Percentiles rank a stretch among this genome's conserved stretches.
phyloP scores from a whole-genome alignment of 257 asterid genomes.

The Lavandula angustifolia region DNA sequence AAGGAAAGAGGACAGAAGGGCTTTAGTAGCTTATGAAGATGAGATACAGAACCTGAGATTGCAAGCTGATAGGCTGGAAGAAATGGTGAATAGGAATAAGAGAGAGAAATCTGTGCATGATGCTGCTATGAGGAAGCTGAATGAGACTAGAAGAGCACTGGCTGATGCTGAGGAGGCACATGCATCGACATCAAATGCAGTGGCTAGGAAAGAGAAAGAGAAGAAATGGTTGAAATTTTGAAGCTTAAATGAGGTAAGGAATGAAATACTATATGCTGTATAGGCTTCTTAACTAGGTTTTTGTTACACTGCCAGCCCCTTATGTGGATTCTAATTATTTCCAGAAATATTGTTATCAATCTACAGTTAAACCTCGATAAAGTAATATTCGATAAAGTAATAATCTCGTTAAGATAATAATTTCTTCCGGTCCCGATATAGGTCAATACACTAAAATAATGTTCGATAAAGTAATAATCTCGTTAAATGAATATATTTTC shows the following conservation, averaged over 20 bases:
- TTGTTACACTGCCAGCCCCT: not conserved
- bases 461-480: too few species aligned
- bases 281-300: conserved; percentile 14
- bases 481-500: too few species aligned
- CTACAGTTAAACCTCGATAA: too few species aligned
- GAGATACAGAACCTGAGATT: conserved; percentile 71
- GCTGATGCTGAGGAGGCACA: conserved; percentile 85
- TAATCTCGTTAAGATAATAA: too few species aligned
- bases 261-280: conserved; percentile 5
- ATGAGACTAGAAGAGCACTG: conserved; percentile 70
- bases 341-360: not conserved
- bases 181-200: conserved; percentile 76
- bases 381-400: too few species aligned
- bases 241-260: conserved; percentile 23
- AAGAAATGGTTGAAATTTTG: conserved; percentile 95
- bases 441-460: too few species aligned
- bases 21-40: conserved; percentile 67
- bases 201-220: conserved; percentile 72
- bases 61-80: conserved; percentile 69
- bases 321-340: conserved; percentile 3
- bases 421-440: too few species aligned
- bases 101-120: conserved; percentile 75
- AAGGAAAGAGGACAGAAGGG: conserved; percentile 64
- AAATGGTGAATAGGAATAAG: conserved; percentile 83
- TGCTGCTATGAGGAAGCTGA: conserved; percentile 83